Evolutionary conservation across 2,329 filamentous ascomycete species (phyloP).

Genomic region (Thelonectria olida): DNA sequence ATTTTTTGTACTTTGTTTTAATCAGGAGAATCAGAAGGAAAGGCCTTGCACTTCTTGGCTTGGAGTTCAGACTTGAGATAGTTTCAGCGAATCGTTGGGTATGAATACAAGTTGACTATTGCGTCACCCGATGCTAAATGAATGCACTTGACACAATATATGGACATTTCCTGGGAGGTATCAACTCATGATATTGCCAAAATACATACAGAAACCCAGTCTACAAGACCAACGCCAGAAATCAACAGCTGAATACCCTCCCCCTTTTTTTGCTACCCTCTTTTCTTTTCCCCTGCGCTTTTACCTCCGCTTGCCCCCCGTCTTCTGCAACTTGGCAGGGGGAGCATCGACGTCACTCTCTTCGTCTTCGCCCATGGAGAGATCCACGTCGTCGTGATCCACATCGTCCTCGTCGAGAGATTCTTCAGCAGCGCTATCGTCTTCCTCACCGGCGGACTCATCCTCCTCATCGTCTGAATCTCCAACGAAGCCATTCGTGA

Average conservation of each 20-base stretch:
- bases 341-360: slow-evolving; percentile 61
- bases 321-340: slow-evolving; percentile 53
- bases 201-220: slow-evolving; percentile 38
- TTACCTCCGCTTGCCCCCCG: slow-evolving; percentile 36
- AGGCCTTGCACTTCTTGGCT: slow-evolving; percentile 4
- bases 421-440: slow-evolving; percentile 57
- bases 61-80: slow-evolving; percentile 13
- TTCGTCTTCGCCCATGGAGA: slow-evolving; percentile 65
- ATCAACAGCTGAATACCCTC: slow-evolving; percentile 25
- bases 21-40: slow-evolving; percentile 8
- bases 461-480: slow-evolving; percentile 69
- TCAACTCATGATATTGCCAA: slow-evolving; percentile 42
- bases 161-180: slow-evolving; percentile 29
- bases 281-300: slow-evolving; percentile 2
- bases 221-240: slow-evolving; percentile 42
- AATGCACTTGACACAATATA: neutral
- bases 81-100: slow-evolving; percentile 4
- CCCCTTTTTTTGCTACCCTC: slow-evolving; percentile 6
- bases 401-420: slow-evolving; percentile 67
- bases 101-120: slow-evolving; percentile 1
- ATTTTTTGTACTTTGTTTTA: slow-evolving; percentile 21
- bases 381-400: slow-evolving; percentile 65
- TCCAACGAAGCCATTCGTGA: slow-evolving; percentile 63
- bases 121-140: too few species aligned
- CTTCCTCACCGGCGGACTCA: slow-evolving; percentile 55